Conservation (phyloP, 2,329 filamentous ascomycete species). For the Colletotrichum endophyticum region DNA sequence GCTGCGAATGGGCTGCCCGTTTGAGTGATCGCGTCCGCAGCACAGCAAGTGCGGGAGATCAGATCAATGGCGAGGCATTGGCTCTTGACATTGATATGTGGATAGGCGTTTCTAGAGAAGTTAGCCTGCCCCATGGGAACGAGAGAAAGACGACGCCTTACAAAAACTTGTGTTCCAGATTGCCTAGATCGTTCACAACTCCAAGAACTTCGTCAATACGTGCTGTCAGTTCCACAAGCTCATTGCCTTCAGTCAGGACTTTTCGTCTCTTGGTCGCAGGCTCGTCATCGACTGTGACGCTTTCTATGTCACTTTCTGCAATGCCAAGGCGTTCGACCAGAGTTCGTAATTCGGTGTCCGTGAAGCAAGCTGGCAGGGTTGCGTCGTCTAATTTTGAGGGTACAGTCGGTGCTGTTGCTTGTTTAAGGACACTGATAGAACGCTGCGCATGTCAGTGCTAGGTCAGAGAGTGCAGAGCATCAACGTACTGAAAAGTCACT, state of each 20-base stretch:
- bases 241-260: slow-evolving; percentile 24
- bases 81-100: slow-evolving; percentile 48
- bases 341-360: slow-evolving; percentile 26
- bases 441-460: slow-evolving; percentile 24
- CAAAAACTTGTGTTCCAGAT: slow-evolving; percentile 46
- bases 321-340: slow-evolving; percentile 26
- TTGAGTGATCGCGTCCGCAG: slow-evolving; percentile 46
- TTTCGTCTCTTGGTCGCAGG: slow-evolving; percentile 36
- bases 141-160: slow-evolving; percentile 37
- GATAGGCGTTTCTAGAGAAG: slow-evolving; percentile 42
- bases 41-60: slow-evolving; percentile 64
- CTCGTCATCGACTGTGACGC: slow-evolving; percentile 10
- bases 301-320: background rate
- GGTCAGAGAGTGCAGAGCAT: background rate
- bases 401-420: slow-evolving; percentile 23
- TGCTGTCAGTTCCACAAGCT: slow-evolving; percentile 25
- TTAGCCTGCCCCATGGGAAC: background rate
- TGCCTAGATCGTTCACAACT: slow-evolving; percentile 25
- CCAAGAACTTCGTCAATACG: slow-evolving; percentile 32
- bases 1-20: background rate
- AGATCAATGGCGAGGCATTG: slow-evolving; percentile 59
- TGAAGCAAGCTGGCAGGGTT: slow-evolving; percentile 27
- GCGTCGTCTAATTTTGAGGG: slow-evolving; percentile 22
- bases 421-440: slow-evolving; percentile 32
- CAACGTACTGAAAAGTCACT: slow-evolving; percentile 48